These are phyloP conservation scores for Besnoitia besnoiti DNA, from an alignment of 169 alveolate species.

Conservation along the genomic window DNA sequence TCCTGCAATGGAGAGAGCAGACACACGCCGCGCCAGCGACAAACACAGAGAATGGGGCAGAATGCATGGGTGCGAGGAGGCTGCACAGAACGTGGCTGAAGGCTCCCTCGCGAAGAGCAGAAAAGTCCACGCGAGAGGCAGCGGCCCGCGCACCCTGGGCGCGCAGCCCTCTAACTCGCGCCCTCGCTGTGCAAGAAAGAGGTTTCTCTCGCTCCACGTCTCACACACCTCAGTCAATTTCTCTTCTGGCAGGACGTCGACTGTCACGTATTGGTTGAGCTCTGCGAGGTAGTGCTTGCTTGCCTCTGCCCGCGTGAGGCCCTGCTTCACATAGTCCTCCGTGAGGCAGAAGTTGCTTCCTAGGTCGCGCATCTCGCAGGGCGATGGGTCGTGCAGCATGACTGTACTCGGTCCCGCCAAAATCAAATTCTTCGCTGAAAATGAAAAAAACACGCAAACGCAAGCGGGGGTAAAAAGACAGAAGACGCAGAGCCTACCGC, in stretches of 20 bases:
- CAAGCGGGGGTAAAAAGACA: too few relatives aligned
- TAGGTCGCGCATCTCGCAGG: conserved; percentile 88
- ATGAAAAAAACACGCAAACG: too few relatives aligned
- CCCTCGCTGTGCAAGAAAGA: background rate
- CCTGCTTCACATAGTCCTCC: conserved; percentile 88
- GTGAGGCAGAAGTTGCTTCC: conserved; percentile 93
- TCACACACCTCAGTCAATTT: background rate
- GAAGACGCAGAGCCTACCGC: too few relatives aligned
- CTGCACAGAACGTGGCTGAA: too few relatives aligned
- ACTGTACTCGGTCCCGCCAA: conserved; percentile 96
- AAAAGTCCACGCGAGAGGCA: background rate
- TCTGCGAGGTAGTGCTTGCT: conserved; percentile 86
- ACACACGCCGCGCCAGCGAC: background rate
- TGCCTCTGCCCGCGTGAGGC: conserved; percentile 85
- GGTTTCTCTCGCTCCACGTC: background rate
- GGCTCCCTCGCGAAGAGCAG: background rate
- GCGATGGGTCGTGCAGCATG: conserved; percentile 88
- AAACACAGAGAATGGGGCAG: too few relatives aligned
- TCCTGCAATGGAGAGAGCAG: conserved; percentile 70
- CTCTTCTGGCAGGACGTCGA: conserved; percentile 1
- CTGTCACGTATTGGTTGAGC: conserved; percentile 86
- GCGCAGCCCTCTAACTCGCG: background rate
- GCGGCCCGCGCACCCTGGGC: too few relatives aligned
- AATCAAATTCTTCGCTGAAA: conserved; percentile 93
- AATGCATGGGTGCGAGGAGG: too few relatives aligned